These are phyloP conservation scores for Phylloporus rhodoxanthus DNA, from an alignment of 768 basidiomycete genomes.

Conservation along the genomic window DNA sequence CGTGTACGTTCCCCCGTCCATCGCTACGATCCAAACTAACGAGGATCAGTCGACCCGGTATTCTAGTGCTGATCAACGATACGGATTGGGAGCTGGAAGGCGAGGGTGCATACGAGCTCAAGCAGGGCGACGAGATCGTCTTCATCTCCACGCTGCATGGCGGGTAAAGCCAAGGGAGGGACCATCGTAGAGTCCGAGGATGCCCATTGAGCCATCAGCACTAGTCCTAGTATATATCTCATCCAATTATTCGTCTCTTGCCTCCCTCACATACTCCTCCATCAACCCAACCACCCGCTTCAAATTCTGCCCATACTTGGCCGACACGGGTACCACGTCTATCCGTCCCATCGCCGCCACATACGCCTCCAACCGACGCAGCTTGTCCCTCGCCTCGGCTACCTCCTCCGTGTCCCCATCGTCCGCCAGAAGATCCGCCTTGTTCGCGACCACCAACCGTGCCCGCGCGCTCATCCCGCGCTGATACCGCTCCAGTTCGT, in stretches of 20 bases:
- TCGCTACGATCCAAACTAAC: background rate
- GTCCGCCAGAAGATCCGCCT: slow-evolving; percentile 75
- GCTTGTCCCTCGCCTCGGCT: slow-evolving; percentile 50
- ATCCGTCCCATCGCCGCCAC: slow-evolving; percentile 48
- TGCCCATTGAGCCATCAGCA: no score
- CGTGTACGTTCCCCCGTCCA: slow-evolving; percentile 52
- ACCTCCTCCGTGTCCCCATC: slow-evolving; percentile 45
- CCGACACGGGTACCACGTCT: slow-evolving; percentile 78
- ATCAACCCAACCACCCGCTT: slow-evolving; percentile 61
- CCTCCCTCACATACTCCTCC: slow-evolving; percentile 57
- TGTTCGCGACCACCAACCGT: slow-evolving; percentile 86
- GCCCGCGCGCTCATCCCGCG: slow-evolving; percentile 71
- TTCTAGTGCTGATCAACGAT: slow-evolving; percentile 93
- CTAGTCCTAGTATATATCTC: background rate
- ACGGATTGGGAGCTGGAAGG: slow-evolving; percentile 98
- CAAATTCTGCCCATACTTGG: slow-evolving; percentile 82
- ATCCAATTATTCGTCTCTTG: slow-evolving; percentile 21
- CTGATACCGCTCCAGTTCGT: slow-evolving; percentile 83
- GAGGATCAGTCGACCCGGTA: slow-evolving; percentile 77
- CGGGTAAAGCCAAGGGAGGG: background rate
- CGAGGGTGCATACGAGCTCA: slow-evolving; percentile 77
- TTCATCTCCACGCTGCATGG: slow-evolving; percentile 97
- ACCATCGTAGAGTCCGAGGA: no score
- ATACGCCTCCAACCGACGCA: slow-evolving; percentile 50
- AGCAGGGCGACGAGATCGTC: slow-evolving; percentile 82